Conservation (phyloP, 352 stramenopile genomes). For the Globisporangium recalcitrans region DNA sequence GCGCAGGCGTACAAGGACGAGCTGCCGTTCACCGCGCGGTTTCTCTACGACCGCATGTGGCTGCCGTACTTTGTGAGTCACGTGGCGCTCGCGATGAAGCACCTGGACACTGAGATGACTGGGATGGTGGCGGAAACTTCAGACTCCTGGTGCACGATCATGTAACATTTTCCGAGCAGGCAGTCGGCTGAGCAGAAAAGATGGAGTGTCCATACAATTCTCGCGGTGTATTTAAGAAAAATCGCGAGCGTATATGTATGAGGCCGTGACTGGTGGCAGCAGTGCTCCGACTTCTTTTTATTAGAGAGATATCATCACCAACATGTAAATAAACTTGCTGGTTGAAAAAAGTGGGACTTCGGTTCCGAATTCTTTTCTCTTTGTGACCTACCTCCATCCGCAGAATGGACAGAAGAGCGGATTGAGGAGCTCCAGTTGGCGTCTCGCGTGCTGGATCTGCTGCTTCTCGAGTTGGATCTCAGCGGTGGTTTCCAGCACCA, state of each 20-base stretch:
- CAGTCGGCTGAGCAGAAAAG: slow-evolving; percentile 1
- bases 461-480: slow-evolving; percentile 21
- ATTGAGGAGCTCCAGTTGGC: slow-evolving; percentile 34
- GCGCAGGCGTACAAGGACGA: slow-evolving; percentile 66
- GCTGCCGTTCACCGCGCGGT: slow-evolving; percentile 64
- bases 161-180: slow-evolving; percentile 21
- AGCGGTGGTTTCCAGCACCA: slow-evolving; percentile 25
- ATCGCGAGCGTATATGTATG: neutral
- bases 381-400: too few relatives aligned
- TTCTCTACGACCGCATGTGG: slow-evolving; percentile 80
- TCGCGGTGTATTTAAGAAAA: slow-evolving; percentile 12
- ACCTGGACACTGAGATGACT: slow-evolving; percentile 40
- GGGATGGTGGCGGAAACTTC: slow-evolving; percentile 26
- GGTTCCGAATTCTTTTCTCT: too few relatives aligned
- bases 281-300: neutral
- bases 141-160: slow-evolving; percentile 63
- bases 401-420: slow-evolving; percentile 45
- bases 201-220: neutral
- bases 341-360: too few relatives aligned
- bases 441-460: slow-evolving; percentile 23
- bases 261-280: too few relatives aligned
- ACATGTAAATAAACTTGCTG: neutral
- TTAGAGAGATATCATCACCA: slow-evolving; percentile 4
- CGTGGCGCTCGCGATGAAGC: slow-evolving; percentile 68
- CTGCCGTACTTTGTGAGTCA: slow-evolving; percentile 64